Percentiles rank a stretch among this genome's conserved stretches.
Evolutionary conservation across 345 rosid species (phyloP).

Genomic region (Citrus cavaleriei): DNA sequence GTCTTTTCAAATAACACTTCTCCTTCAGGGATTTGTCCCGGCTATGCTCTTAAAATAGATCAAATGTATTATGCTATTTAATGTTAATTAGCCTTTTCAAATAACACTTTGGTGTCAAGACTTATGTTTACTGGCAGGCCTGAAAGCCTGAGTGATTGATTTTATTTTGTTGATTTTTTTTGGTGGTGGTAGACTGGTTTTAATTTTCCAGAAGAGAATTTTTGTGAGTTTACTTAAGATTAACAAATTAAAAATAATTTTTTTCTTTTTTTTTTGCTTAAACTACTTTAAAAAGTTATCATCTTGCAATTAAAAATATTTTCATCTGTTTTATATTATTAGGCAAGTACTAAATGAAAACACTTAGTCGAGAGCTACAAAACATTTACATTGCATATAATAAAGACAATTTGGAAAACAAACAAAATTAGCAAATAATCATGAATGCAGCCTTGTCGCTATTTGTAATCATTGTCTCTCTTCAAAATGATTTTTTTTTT

Average conservation of each 20-base stretch:
- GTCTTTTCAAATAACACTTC: neutral
- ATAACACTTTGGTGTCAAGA: neutral
- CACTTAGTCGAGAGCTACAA: too few relatives aligned
- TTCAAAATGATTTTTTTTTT: neutral
- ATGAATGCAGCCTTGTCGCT: neutral
- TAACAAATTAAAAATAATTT: too few relatives aligned
- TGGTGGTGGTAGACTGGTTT: neutral
- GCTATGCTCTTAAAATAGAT: too few relatives aligned
- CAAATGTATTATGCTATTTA: too few relatives aligned
- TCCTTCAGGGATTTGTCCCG: too few relatives aligned
- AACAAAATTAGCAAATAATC: neutral
- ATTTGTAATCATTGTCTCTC: neutral
- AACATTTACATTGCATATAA: neutral
- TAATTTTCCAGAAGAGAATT: conserved; percentile 3
- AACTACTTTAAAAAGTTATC: too few relatives aligned
- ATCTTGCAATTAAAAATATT: too few relatives aligned
- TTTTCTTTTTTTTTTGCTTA: too few relatives aligned
- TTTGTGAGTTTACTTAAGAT: neutral
- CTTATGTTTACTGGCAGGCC: neutral
- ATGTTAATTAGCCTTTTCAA: neutral
- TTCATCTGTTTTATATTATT: too few relatives aligned
- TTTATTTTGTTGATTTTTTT: neutral
- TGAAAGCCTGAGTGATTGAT: too few relatives aligned
- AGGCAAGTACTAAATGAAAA: too few relatives aligned
- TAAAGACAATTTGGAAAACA: neutral